phyloP scores from a whole-genome alignment of 306 rosid genomes.

The Ormosia semicastrata region DNA sequence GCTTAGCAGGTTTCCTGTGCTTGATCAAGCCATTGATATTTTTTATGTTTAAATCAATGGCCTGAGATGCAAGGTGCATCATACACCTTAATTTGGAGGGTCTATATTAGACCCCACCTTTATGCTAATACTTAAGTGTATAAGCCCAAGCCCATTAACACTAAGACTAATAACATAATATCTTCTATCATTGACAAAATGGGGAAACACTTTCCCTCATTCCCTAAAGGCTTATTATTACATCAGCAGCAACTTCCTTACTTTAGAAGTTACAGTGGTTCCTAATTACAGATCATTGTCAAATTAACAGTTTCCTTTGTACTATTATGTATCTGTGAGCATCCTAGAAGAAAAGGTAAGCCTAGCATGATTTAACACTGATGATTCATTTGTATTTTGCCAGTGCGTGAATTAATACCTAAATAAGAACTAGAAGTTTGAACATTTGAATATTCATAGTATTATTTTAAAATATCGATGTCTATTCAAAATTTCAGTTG shows the following conservation, averaged over 20 bases:
- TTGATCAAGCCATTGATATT: too few relatives aligned
- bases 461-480: conserved; percentile 5
- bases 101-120: too few relatives aligned
- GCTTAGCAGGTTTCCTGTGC: too few relatives aligned
- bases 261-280: neutral
- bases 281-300: neutral
- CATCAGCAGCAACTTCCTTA: neutral
- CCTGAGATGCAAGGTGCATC: too few relatives aligned
- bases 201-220: neutral
- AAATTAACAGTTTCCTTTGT: conserved; percentile 1
- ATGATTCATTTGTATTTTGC: neutral
- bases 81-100: too few relatives aligned
- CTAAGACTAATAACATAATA: too few relatives aligned
- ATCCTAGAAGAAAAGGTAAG: neutral
- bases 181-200: too few relatives aligned
- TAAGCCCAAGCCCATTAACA: too few relatives aligned
- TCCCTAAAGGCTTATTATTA: neutral
- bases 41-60: too few relatives aligned
- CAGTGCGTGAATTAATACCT: neutral
- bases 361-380: neutral
- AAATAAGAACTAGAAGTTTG: neutral
- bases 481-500: neutral
- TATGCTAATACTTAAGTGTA: too few relatives aligned
- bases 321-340: neutral
- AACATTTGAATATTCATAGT: neutral